phyloP scores from a whole-genome alignment of 345 rosid species.

The Conringia planisiliqua region DNA sequence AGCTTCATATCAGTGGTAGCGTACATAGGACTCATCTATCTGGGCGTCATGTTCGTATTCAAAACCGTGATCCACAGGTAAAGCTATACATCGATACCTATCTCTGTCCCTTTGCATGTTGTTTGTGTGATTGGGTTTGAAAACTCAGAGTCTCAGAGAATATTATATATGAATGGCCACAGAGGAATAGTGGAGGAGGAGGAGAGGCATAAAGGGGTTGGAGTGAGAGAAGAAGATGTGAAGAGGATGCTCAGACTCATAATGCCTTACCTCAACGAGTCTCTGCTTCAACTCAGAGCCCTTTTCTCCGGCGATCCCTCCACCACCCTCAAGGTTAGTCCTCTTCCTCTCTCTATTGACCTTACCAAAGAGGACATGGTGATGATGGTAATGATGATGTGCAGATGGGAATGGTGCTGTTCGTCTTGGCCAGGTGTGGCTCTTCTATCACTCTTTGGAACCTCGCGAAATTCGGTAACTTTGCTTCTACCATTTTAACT shows the following conservation, averaged over 20 bases:
- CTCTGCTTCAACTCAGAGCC: slow-evolving; percentile 57
- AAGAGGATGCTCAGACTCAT: slow-evolving; percentile 58
- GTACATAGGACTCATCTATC: slow-evolving; percentile 70
- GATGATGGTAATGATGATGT: slow-evolving; percentile 15
- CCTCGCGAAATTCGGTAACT: slow-evolving; percentile 75
- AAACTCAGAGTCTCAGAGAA: neutral
- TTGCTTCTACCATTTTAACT: slow-evolving; percentile 8
- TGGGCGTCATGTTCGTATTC: slow-evolving; percentile 67
- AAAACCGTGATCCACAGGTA: slow-evolving; percentile 69
- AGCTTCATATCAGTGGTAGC: slow-evolving; percentile 82
- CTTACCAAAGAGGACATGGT: neutral
- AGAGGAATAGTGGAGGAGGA: slow-evolving; percentile 52
- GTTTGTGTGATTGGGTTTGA: neutral
- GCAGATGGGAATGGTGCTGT: slow-evolving; percentile 89
- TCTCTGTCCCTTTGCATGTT: neutral
- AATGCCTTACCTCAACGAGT: slow-evolving; percentile 81
- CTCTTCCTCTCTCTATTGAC: neutral
- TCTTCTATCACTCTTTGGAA: slow-evolving; percentile 85
- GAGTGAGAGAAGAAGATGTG: slow-evolving; percentile 76
- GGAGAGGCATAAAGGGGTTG: slow-evolving; percentile 41
- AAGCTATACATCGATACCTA: neutral
- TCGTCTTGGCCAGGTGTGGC: slow-evolving; percentile 77
- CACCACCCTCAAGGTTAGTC: slow-evolving; percentile 80
- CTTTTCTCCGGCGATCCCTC: slow-evolving; percentile 91
- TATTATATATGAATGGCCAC: neutral